Conservation (phyloP, 2,329 filamentous ascomycete species). For the Juglanconis oblonga region DNA sequence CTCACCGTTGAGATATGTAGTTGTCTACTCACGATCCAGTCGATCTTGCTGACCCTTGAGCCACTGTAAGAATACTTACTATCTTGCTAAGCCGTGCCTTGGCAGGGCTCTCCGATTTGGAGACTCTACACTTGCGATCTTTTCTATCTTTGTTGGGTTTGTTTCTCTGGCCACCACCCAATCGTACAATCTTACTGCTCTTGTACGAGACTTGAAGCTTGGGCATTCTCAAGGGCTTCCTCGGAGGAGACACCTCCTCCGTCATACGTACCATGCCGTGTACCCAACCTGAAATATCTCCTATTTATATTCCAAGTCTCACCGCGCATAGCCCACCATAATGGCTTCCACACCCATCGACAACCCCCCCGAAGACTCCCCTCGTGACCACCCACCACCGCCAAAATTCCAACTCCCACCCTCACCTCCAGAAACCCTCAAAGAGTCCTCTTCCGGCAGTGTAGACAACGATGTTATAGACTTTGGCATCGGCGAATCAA, state of each 20-base stretch:
- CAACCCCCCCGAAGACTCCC: neutral
- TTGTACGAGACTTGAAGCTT: no score
- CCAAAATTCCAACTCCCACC: slow-evolving; percentile 31
- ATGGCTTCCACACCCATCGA: neutral
- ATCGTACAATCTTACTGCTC: no score
- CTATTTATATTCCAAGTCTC: neutral
- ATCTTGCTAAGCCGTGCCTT: neutral
- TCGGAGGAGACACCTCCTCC: neutral
- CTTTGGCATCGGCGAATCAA: slow-evolving; percentile 20
- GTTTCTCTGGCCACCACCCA: neutral
- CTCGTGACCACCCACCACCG: neutral
- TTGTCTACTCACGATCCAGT: no score
- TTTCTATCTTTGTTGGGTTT: neutral
- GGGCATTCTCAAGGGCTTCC: neutral
- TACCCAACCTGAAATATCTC: neutral
- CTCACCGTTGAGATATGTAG: no score
- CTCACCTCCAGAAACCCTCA: slow-evolving; percentile 38
- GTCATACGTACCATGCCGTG: slow-evolving; percentile 1
- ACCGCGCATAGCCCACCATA: neutral
- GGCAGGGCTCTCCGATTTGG: neutral
- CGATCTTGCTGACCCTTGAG: neutral
- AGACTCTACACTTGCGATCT: neutral
- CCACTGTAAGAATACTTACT: neutral
- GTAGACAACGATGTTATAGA: slow-evolving; percentile 26
- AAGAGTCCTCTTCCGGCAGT: slow-evolving; percentile 34